Evolutionary conservation across 805 yeast genomes (phyloP), one percentile per base, ranked within the genome.

Genomic region (Yarrowia keelungensis): DNA sequence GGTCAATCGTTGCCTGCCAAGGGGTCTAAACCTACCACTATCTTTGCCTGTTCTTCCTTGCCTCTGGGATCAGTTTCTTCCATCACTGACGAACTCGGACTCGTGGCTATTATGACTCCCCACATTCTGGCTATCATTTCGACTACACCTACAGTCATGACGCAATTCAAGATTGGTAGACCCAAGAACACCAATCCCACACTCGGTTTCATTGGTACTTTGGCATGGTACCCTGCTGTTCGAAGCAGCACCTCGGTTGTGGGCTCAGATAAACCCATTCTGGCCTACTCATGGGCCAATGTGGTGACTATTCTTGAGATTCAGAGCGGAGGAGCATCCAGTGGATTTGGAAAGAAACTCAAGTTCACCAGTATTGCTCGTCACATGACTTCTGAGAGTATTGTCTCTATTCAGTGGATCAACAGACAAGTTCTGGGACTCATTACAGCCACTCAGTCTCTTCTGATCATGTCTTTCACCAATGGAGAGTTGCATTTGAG

Each of bases 281-380:
- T 91, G 50, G 93, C 90, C 0, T 90, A 87, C 71, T 81, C 90
- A 46, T 89, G 92, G 89, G 81, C 85, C n/a, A 86, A 87, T 69
- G 80, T 81, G 8, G 73, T 90, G 67, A 85, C 87, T 0, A 73
- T 91, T 1, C 71, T 88, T 9, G 89, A 87, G 68, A 76, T 88
- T 2, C 80, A 80, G 12, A 75, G 77, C 0, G 68, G 74, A 8
- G 43, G 43, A 3, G 19, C 22, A 0, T 38, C 54, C 5, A 69
- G 68, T 8, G 75, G 72, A 11, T 71, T 73, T 32, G 69, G 75
- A 10, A 64, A 72, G 0, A 70, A 72, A 9, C 69, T 83, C 32
- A 77, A 74, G 50, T 82, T 82, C 67, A 79, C 78, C 9, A 79
- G 82, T 26, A 74, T 80, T 69, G 81, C 81, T 69, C 75, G 84